Conservation (phyloP, 177 flowering plant genomes). For the Vitis hybrid region DNA sequence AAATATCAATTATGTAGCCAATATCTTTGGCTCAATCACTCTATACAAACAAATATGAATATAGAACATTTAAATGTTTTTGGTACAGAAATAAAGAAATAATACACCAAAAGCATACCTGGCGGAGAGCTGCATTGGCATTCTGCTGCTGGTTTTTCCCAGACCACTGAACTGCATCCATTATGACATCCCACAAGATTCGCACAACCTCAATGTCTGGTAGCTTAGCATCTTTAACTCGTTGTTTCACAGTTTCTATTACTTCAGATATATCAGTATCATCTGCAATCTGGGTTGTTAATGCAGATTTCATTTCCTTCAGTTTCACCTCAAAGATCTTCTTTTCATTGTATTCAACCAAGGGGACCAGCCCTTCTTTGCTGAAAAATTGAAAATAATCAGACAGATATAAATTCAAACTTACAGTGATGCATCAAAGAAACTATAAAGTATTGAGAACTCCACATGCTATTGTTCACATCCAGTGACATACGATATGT, state of each 20-base stretch:
- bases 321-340: slow-evolving; percentile 90
- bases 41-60: too few relatives aligned
- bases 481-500: too few relatives aligned
- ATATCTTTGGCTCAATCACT: too few relatives aligned
- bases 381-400: slow-evolving; percentile 34
- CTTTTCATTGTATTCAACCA: slow-evolving; percentile 93
- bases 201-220: slow-evolving; percentile 90
- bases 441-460: too few relatives aligned
- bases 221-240: slow-evolving; percentile 85
- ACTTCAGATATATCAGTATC: slow-evolving; percentile 85
- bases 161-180: slow-evolving; percentile 99
- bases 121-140: slow-evolving; percentile 91
- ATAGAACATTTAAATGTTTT: neutral
- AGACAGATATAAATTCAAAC: neutral
- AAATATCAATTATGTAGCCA: too few relatives aligned
- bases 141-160: slow-evolving; percentile 99
- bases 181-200: slow-evolving; percentile 89
- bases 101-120: slow-evolving; percentile 39
- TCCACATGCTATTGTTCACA: too few relatives aligned
- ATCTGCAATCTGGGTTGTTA: slow-evolving; percentile 86
- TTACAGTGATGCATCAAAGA: neutral
- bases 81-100: neutral
- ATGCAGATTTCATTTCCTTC: slow-evolving; percentile 88
- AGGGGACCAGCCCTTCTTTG: slow-evolving; percentile 67
- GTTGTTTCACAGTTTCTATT: slow-evolving; percentile 80